These are phyloP conservation scores for Petunia secreta DNA, from an alignment of 257 asterid species.

Conservation along the genomic window DNA sequence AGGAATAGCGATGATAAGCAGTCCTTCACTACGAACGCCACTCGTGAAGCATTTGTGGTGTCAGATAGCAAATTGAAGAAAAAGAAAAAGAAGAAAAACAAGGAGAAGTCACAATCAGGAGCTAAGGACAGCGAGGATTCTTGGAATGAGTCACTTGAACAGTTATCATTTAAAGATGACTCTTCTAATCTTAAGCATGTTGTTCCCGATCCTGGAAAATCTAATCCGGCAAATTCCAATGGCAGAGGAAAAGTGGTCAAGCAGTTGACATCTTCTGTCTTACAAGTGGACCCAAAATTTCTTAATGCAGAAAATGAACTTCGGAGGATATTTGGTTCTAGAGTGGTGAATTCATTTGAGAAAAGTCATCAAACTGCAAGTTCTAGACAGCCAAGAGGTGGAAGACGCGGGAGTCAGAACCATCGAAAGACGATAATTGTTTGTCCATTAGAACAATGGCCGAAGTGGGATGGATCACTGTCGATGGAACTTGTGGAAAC, in stretches of 20 bases:
- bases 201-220: constrained; percentile 37
- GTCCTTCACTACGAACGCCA: constrained; percentile 36
- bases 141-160: constrained; percentile 45
- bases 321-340: constrained; percentile 89
- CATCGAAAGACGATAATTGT: constrained; percentile 78
- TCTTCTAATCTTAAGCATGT: constrained; percentile 48
- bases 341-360: constrained; percentile 79
- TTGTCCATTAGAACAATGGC: constrained; percentile 91
- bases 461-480: constrained; percentile 94
- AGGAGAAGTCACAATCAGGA: constrained; percentile 35
- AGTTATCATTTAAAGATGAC: constrained; percentile 50
- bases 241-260: constrained; percentile 39
- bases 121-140: constrained; percentile 35
- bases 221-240: constrained; percentile 39
- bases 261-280: constrained; percentile 48
- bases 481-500: constrained; percentile 85
- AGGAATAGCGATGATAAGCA: constrained; percentile 35
- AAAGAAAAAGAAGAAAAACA: constrained; percentile 67
- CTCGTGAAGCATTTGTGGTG: constrained; percentile 30
- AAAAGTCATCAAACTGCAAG: constrained; percentile 57
- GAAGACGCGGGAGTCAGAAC: constrained; percentile 70
- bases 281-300: constrained; percentile 79
- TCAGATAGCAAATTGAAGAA: constrained; percentile 62
- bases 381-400: constrained; percentile 66
- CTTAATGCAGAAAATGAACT: constrained; percentile 91